Conservation (phyloP, 352 stramenopile genomes). For the Phytophthora pinifolia region DNA sequence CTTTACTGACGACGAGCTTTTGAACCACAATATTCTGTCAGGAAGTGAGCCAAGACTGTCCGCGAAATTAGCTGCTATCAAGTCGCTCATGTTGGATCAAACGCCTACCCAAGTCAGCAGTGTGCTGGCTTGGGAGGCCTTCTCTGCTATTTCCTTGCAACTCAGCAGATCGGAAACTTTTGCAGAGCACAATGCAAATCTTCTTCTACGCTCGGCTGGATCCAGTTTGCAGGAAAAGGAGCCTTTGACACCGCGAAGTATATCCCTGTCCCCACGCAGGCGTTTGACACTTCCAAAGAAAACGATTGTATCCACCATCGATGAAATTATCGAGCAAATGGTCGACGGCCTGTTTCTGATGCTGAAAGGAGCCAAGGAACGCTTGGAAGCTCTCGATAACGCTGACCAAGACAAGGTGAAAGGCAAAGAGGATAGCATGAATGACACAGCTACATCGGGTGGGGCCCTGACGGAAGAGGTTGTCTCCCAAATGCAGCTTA, state of each 20-base stretch:
- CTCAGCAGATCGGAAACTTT: conserved; percentile 29
- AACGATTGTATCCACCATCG: conserved; percentile 34
- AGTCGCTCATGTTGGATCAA: conserved; percentile 26
- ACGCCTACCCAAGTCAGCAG: conserved; percentile 26
- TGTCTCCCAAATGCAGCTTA: conserved; percentile 23
- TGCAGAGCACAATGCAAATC: conserved; percentile 3
- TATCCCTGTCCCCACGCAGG: conserved; percentile 46
- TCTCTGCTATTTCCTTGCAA: conserved; percentile 37
- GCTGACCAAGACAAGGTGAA: conserved; percentile 21
- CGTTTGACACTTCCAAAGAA: conserved; percentile 49
- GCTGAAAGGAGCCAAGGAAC: conserved; percentile 23
- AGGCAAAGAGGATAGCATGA: conserved; percentile 48
- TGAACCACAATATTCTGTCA: not conserved
- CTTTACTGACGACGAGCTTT: conserved; percentile 13
- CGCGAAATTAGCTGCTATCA: conserved; percentile 20
- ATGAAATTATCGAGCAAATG: conserved; percentile 45
- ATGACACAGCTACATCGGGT: conserved; percentile 34
- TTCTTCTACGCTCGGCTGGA: conserved; percentile 17
- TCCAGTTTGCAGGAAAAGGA: conserved; percentile 23
- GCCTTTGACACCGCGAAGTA: conserved; percentile 17
- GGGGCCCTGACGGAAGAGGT: conserved; percentile 7
- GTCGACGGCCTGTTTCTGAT: conserved; percentile 38
- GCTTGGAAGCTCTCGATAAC: conserved; percentile 14
- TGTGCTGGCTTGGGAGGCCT: conserved; percentile 34
- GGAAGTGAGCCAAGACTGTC: conserved; percentile 7